Conservation (phyloP, 495 filamentous ascomycete species). For the Elasticomyces elasticus region DNA sequence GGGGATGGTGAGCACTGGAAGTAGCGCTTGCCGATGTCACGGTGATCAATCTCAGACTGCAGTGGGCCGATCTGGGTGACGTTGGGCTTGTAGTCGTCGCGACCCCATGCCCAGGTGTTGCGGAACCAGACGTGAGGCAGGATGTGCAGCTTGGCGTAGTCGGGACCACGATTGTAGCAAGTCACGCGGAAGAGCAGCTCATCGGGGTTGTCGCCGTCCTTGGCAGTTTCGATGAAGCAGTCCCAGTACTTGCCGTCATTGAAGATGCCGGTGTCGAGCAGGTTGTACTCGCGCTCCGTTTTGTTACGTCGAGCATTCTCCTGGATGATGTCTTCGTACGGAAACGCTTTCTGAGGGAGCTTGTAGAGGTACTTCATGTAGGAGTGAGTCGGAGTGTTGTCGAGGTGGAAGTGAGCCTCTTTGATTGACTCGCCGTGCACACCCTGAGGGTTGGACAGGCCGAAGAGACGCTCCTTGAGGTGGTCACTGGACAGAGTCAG, state of each 20-base stretch:
- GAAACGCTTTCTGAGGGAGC: conserved; percentile 84
- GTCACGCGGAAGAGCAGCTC: conserved; percentile 91
- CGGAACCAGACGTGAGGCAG: conserved; percentile 93
- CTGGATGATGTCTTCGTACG: conserved; percentile 74
- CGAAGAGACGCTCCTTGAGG: conserved; percentile 89
- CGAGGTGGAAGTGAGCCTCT: conserved; percentile 89
- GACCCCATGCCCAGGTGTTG: conserved; percentile 92
- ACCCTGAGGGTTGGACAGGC: conserved; percentile 87
- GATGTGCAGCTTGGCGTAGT: conserved; percentile 83
- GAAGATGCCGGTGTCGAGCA: conserved; percentile 84
- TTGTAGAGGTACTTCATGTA: conserved; percentile 99
- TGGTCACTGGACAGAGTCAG: conserved; percentile 52
- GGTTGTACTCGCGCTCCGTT: conserved; percentile 76
- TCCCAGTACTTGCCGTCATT: conserved; percentile 93
- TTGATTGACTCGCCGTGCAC: conserved; percentile 96
- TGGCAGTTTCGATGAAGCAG: conserved; percentile 92
- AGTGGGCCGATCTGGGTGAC: conserved; percentile 56
- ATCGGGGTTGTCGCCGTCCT: conserved; percentile 79
- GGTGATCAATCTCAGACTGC: conserved; percentile 61
- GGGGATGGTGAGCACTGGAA: conserved; percentile 83
- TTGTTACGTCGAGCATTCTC: conserved; percentile 70
- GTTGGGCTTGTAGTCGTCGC: conserved; percentile 67
- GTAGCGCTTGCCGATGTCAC: conserved; percentile 70
- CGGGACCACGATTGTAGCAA: conserved; percentile 88
- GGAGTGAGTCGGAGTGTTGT: conserved; percentile 86